phyloP scores from a whole-genome alignment of 176 grass and related monocot species.

The Cocos nucifera region DNA sequence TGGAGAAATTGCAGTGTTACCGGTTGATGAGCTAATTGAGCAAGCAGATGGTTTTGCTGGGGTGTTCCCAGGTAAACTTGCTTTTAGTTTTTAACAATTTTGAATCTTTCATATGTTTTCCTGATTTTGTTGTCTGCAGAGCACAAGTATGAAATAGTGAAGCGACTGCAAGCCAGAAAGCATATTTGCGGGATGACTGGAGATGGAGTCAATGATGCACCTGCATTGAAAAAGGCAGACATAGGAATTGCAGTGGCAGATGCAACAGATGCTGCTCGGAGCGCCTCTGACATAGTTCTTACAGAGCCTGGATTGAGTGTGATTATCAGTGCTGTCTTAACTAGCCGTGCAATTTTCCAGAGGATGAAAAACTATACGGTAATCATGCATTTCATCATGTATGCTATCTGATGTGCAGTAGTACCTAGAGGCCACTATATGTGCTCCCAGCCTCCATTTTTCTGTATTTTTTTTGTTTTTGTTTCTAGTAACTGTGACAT shows the following conservation, averaged over 20 bases:
- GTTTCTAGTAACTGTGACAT: no score
- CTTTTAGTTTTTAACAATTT: conserved; percentile 5
- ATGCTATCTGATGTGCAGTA: no score
- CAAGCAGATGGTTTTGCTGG: conserved; percentile 53
- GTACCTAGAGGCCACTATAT: no score
- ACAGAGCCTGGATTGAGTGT: conserved; percentile 60
- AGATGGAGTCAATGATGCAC: conserved; percentile 56
- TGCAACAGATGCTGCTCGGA: conserved; percentile 51
- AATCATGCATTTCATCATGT: conserved; percentile 4
- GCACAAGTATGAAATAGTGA: conserved; percentile 62
- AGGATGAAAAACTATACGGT: conserved; percentile 63
- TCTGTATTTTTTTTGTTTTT: no score
- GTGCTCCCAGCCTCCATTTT: no score
- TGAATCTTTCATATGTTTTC: conserved; percentile 14
- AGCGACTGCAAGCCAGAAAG: conserved; percentile 49
- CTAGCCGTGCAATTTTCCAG: conserved; percentile 52
- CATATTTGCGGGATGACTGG: conserved; percentile 65
- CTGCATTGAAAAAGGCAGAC: conserved; percentile 49
- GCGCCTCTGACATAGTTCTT: conserved; percentile 54
- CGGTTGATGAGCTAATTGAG: conserved; percentile 46
- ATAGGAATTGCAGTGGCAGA: conserved; percentile 56
- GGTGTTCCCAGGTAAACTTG: conserved; percentile 41
- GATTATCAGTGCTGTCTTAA: conserved; percentile 52
- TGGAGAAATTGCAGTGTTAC: conserved; percentile 40
- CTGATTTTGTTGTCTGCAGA: conserved; percentile 24